Base-by-base conservation (phyloP, 345 rosid species). In the Eucalyptus globulus region DNA sequence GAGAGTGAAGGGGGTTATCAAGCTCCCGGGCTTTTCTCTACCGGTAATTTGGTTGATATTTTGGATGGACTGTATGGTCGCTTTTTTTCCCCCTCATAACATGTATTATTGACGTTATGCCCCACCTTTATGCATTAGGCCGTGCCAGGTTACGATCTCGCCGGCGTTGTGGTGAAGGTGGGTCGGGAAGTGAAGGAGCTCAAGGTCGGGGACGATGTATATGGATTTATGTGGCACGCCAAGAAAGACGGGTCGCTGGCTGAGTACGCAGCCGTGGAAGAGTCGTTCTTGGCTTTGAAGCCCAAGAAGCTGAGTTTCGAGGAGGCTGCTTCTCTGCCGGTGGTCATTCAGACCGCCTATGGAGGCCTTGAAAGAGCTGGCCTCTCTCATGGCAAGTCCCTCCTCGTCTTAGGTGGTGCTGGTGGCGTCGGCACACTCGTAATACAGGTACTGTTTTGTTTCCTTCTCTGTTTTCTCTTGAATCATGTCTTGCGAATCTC, bases 371-470 rank as follows among this genome's bases (percentile, higher is more conserved):
- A 95, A 86, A 94, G 93, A 88, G 93, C 97, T 0, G 98, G 96
- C 9, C 95, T 96, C 87, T 95, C 97, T 22, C 87, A 93, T 3
- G 98, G 97, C 47, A 93, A 94, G 91, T 96, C 98, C 11, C 94
- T 97, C 92, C 98, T 97, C 81, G 95, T 96, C 76, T 90, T 97
- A 89, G 96, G 96, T 45, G 99, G 98, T 26, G 94, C 98, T 43
- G 99, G 99, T 83, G 98, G 99, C 47, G 98, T 96, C 92, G 99
- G 99, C 88, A 95, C 97, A 90, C 93, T 96, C 54, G 96, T 90
- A 86, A 94, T 97, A 45, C 11, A 45, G 47, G 47, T 45, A 45
- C 31, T 45, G 47, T 45, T 45, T 45, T 45, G 47, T 45, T 45
- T 45, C 47, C 47, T 45, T 45, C 47, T 45, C 47, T 9, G 47